These are phyloP conservation scores for Naegleria gruberi DNA, from an alignment of 208 protist genomes.

Conservation along the genomic window DNA sequence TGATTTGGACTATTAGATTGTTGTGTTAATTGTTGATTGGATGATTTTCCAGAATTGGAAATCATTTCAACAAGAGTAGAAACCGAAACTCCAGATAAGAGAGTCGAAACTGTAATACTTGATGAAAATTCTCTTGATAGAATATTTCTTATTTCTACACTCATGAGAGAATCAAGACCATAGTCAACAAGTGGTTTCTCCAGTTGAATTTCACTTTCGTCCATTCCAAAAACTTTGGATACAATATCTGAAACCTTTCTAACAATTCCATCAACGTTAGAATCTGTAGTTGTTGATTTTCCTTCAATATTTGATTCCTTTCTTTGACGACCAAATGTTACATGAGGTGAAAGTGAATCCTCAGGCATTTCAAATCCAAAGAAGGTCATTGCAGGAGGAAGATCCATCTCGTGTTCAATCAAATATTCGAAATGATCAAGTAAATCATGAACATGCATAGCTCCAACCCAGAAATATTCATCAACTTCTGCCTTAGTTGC, in stretches of 20 bases:
- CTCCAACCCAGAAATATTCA: not conserved
- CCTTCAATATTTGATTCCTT: not conserved
- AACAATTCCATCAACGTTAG: not conserved
- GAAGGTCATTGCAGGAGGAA: not conserved
- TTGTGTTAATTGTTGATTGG: not conserved
- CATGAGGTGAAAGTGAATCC: not conserved
- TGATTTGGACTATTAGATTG: not conserved
- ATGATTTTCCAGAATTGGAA: not conserved
- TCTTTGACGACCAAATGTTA: not conserved
- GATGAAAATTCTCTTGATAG: not conserved
- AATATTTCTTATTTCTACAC: conserved; percentile 30
- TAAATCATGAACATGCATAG: not conserved
- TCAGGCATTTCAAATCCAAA: not conserved
- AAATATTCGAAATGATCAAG: not conserved
- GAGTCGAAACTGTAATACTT: not conserved
- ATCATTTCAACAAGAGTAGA: not conserved
- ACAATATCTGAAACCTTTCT: not conserved
- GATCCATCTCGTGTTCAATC: not conserved
- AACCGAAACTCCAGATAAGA: not conserved
- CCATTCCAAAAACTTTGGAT: not conserved
- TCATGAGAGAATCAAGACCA: conserved; percentile 30
- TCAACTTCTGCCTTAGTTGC: conserved; percentile 14
- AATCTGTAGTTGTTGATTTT: not conserved
- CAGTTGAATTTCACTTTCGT: not conserved
- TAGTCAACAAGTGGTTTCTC: conserved; percentile 28